Conservation (phyloP, 495 filamentous ascomycete species). For the Peziza echinospora region DNA sequence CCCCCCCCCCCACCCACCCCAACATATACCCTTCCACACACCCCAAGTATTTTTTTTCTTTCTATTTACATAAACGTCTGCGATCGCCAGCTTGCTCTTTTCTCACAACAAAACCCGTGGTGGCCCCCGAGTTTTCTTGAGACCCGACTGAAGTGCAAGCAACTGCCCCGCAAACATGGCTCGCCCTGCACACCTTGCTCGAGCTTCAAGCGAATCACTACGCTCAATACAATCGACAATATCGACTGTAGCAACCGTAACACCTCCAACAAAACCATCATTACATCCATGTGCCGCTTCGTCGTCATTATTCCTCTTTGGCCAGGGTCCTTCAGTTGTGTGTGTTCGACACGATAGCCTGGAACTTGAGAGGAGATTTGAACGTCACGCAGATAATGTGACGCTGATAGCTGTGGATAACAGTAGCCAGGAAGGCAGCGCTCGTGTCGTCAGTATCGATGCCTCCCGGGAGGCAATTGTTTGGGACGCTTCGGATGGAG, state of each 20-base stretch:
- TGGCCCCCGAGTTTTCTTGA: no score
- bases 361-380: conserved; percentile 71
- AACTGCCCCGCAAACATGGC: neutral
- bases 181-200: neutral
- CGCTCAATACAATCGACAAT: neutral
- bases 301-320: conserved; percentile 12
- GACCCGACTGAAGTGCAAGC: neutral
- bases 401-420: conserved; percentile 74
- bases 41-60: no score
- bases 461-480: conserved; percentile 78
- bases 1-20: neutral
- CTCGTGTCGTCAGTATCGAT: conserved; percentile 85
- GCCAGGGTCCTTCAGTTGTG: conserved; percentile 17
- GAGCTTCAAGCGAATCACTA: neutral
- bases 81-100: neutral
- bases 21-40: neutral
- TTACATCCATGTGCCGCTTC: conserved; percentile 17
- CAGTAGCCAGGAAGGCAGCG: conserved; percentile 55
- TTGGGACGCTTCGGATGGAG: conserved; percentile 87
- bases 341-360: conserved; percentile 64
- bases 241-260: conserved; percentile 1
- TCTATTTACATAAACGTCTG: neutral
- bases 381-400: conserved; percentile 63
- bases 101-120: no score
- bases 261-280: conserved; percentile 5